Percentiles rank a stretch among this genome's conserved stretches.
Evolutionary conservation across 208 protist genomes (phyloP).

Genomic region (Leishmania amazonensis): DNA sequence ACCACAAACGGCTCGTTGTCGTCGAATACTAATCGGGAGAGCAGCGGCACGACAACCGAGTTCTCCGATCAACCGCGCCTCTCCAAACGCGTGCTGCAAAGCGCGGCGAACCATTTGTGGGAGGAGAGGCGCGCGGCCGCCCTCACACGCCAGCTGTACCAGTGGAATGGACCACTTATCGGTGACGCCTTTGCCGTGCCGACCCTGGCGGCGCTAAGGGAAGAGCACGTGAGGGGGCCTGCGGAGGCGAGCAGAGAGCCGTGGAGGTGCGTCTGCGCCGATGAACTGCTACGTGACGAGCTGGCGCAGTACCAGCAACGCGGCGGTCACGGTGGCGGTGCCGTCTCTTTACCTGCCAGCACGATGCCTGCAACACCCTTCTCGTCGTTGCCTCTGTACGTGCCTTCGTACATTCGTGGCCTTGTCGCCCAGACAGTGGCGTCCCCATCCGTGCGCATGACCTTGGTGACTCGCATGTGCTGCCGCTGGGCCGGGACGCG

Average conservation of each 20-base stretch:
- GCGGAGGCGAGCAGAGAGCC: neutral
- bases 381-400: slow-evolving; percentile 35
- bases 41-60: neutral
- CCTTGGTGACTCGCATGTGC: slow-evolving; percentile 67
- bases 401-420: slow-evolving; percentile 71
- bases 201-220: slow-evolving; percentile 3
- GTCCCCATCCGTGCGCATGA: slow-evolving; percentile 22
- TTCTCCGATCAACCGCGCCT: neutral
- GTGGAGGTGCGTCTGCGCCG: slow-evolving; percentile 24
- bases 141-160: slow-evolving; percentile 24
- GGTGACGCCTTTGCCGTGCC: slow-evolving; percentile 26
- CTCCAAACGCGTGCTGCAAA: neutral
- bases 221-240: neutral
- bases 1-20: neutral
- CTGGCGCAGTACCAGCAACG: neutral
- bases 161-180: slow-evolving; percentile 37
- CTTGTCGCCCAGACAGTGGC: slow-evolving; percentile 33
- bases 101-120: neutral
- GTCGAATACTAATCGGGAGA: neutral
- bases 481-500: slow-evolving; percentile 81
- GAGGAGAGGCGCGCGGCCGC: slow-evolving; percentile 15
- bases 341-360: neutral
- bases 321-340: neutral
- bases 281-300: slow-evolving; percentile 27
- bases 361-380: neutral